Percentiles rank a stretch among this genome's conserved stretches.
Evolutionary conservation across 108 stramenopile genomes (phyloP).

Genomic region (Epithemia pelagica): DNA sequence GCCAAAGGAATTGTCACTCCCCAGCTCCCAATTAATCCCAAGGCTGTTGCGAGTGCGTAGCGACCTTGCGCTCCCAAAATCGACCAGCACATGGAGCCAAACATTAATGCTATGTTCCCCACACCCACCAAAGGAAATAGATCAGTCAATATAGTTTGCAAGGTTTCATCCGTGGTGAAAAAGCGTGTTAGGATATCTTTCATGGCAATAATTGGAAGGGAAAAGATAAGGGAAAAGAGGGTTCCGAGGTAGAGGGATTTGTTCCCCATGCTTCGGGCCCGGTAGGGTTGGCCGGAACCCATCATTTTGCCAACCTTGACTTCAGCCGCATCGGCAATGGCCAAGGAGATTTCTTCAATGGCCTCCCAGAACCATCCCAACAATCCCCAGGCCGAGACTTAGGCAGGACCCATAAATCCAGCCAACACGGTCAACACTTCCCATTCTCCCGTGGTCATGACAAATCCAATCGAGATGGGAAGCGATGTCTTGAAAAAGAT

Average conservation of each 20-base stretch:
- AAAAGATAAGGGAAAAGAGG: conserved; percentile 12
- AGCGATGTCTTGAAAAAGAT: conserved; percentile 34
- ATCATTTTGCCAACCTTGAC: conserved; percentile 51
- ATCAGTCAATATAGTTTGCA: conserved; percentile 47
- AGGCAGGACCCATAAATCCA: conserved; percentile 35
- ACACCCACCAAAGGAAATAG: conserved; percentile 48
- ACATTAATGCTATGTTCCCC: conserved; percentile 33
- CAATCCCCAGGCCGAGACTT: conserved; percentile 59
- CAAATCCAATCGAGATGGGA: conserved; percentile 38
- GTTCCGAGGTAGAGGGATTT: conserved; percentile 44
- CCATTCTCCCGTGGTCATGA: conserved; percentile 55
- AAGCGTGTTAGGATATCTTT: conserved; percentile 28
- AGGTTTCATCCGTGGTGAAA: conserved; percentile 46
- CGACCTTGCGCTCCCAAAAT: conserved; percentile 36
- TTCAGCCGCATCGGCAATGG: conserved; percentile 46
- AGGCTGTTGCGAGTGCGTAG: conserved; percentile 30
- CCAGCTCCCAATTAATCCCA: conserved; percentile 26
- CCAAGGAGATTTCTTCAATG: conserved; percentile 10
- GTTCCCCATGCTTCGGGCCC: conserved; percentile 39
- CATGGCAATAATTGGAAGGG: conserved; percentile 24
- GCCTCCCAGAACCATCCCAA: conserved; percentile 43
- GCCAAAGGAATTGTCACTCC: conserved; percentile 30
- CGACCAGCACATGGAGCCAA: conserved; percentile 28
- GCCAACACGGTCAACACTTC: background rate
- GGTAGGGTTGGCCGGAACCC: conserved; percentile 37